A percentile compares a stretch with the other conserved stretches of the same genome.
These are phyloP conservation scores for Mycena galopus DNA, from an alignment of 768 basidiomycete genomes.

Conservation along the genomic window DNA sequence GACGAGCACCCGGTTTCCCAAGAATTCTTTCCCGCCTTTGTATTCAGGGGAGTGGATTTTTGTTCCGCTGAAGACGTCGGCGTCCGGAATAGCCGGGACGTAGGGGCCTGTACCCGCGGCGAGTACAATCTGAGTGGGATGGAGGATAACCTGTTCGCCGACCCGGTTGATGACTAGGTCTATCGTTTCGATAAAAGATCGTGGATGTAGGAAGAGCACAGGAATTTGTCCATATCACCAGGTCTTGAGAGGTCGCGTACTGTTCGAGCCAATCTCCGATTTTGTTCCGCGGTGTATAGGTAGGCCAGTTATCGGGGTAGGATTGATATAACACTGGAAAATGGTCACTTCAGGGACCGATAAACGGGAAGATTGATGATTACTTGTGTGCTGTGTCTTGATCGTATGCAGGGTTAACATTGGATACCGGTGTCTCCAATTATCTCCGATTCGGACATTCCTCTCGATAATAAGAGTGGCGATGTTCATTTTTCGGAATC, in stretches of 20 bases:
- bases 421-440: constrained; percentile 58
- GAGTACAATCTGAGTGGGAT: constrained; percentile 56
- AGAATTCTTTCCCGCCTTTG: constrained; percentile 42
- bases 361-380: constrained; percentile 41
- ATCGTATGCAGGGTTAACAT: constrained; percentile 58
- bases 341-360: background rate
- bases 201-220: constrained; percentile 50
- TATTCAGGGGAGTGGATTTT: constrained; percentile 49
- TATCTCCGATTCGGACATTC: constrained; percentile 52
- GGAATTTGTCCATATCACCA: constrained; percentile 57
- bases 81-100: constrained; percentile 44
- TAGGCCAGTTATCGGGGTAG: constrained; percentile 56
- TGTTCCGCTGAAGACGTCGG: constrained; percentile 47
- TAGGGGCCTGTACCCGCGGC: constrained; percentile 52
- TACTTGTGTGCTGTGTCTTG: constrained; percentile 39
- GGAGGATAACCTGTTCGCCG: constrained; percentile 45
- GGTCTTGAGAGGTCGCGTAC: constrained; percentile 56
- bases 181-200: constrained; percentile 46
- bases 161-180: constrained; percentile 47
- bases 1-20: constrained; percentile 53
- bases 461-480: constrained; percentile 53
- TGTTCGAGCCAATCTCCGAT: constrained; percentile 59
- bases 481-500: constrained; percentile 57
- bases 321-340: constrained; percentile 54
- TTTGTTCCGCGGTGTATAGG: constrained; percentile 56